phyloP scores from a whole-genome alignment of 768 basidiomycete species.

The Psilocybe cubensis region DNA sequence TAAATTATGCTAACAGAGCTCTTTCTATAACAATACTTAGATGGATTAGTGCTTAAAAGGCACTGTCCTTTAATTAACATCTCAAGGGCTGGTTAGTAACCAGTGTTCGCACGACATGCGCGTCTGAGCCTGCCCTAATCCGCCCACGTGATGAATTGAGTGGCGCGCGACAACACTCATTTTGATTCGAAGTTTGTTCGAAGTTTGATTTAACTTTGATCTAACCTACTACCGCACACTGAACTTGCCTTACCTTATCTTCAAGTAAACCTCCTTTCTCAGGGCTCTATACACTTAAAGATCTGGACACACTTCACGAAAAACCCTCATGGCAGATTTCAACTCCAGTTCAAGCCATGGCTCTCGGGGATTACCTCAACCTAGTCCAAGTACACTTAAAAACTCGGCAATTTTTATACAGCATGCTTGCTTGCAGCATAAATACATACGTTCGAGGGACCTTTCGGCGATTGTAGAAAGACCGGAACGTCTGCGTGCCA shows the following conservation, averaged over 20 bases:
- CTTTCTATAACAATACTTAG: too few species aligned
- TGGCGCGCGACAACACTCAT: not conserved
- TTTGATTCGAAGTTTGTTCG: not conserved
- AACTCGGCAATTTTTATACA: conserved; percentile 55
- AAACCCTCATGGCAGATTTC: not conserved
- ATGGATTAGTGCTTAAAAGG: too few species aligned
- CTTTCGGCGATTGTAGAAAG: conserved; percentile 83
- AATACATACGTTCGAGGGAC: conserved; percentile 78
- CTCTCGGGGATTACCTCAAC: not conserved
- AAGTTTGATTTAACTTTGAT: too few species aligned
- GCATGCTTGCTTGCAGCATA: conserved; percentile 73
- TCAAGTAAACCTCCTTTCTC: not conserved
- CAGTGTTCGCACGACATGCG: not conserved
- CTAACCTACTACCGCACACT: not conserved
- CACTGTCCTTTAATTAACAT: too few species aligned
- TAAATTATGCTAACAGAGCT: too few species aligned
- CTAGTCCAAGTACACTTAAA: conserved; percentile 1
- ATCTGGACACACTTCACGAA: not conserved
- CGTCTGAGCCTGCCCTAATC: conserved; percentile 4
- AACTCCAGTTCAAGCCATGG: not conserved
- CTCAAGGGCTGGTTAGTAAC: too few species aligned
- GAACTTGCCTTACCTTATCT: not conserved
- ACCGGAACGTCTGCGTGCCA: conserved; percentile 86
- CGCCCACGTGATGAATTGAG: not conserved
- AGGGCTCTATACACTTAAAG: too few species aligned